Percentiles rank a stretch among this genome's conserved stretches.
Conservation (phyloP, 75 land plant genomes). For the Sequoia sempervirens region DNA sequence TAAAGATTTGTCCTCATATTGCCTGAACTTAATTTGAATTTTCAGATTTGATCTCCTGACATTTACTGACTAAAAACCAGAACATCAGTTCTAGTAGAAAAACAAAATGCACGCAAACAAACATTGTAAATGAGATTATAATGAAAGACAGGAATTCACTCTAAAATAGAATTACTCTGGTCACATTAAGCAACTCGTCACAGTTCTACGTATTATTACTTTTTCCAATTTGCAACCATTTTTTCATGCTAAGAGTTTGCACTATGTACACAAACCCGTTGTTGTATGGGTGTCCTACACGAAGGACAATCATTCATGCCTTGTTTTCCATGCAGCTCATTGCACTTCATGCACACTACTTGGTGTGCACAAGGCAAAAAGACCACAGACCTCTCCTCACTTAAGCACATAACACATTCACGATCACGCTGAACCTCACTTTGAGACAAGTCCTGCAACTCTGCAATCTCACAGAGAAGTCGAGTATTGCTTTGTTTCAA, state of each 20-base stretch:
- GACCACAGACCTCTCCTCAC: slow-evolving; percentile 96
- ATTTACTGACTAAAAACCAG: slow-evolving; percentile 2
- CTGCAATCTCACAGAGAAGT: slow-evolving; percentile 23
- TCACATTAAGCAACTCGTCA: slow-evolving; percentile 4
- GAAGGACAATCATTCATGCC: slow-evolving; percentile 98
- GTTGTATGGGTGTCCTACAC: slow-evolving; percentile 83
- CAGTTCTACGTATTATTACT: slow-evolving; percentile 4
- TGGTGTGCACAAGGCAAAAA: slow-evolving; percentile 97
- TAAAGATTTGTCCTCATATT: neutral
- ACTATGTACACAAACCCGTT: slow-evolving; percentile 52
- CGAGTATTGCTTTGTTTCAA: slow-evolving; percentile 19
- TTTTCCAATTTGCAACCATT: slow-evolving; percentile 3
- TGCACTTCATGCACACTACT: slow-evolving; percentile 82
- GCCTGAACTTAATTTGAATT: neutral
- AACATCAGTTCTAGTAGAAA: neutral
- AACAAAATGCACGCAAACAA: neutral
- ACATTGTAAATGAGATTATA: neutral
- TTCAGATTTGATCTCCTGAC: neutral
- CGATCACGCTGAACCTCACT: slow-evolving; percentile 74
- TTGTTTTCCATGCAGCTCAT: slow-evolving; percentile 80
- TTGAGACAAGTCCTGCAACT: slow-evolving; percentile 25
- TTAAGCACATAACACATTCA: slow-evolving; percentile 96
- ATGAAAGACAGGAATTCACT: neutral
- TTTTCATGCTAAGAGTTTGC: slow-evolving; percentile 23
- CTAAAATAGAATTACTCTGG: neutral